These are phyloP conservation scores for Tolypocladium tundrense DNA, from an alignment of 2,329 filamentous ascomycete genomes.

Conservation along the genomic window DNA sequence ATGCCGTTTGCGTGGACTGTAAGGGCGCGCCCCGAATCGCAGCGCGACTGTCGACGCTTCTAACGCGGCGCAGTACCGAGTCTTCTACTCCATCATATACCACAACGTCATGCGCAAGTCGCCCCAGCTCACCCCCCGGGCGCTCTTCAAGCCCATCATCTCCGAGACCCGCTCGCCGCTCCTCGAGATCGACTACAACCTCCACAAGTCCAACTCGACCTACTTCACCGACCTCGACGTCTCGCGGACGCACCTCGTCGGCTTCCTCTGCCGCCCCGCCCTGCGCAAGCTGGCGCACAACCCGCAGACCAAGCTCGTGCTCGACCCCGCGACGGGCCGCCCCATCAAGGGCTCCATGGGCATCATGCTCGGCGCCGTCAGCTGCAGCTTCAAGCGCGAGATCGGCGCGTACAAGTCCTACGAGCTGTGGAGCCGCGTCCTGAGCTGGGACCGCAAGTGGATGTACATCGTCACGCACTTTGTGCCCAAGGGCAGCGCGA, in stretches of 20 bases:
- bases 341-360: conserved; percentile 43
- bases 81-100: conserved; percentile 46
- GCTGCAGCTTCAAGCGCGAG: conserved; percentile 64
- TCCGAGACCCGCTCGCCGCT: conserved; percentile 56
- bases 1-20: conserved; percentile 70
- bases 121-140: conserved; percentile 42
- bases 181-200: conserved; percentile 77
- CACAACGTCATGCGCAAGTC: conserved; percentile 41
- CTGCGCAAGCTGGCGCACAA: conserved; percentile 8
- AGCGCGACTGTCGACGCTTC: background rate
- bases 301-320: conserved; percentile 27
- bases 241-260: conserved; percentile 70
- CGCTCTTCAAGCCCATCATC: conserved; percentile 64
- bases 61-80: conserved; percentile 35
- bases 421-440: conserved; percentile 62
- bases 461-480: conserved; percentile 68
- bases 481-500: conserved; percentile 49
- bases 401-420: conserved; percentile 59
- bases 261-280: conserved; percentile 49
- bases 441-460: conserved; percentile 76
- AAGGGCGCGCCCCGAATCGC: conserved; percentile 20
- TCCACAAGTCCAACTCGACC: conserved; percentile 75
- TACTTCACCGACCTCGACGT: conserved; percentile 85
- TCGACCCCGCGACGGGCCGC: conserved; percentile 34
- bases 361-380: conserved; percentile 62